A percentile compares a stretch with the other conserved stretches of the same genome.
These are phyloP conservation scores for Colletotrichum spaethianum DNA, from an alignment of 2,329 filamentous ascomycete species.

Conservation along the genomic window DNA sequence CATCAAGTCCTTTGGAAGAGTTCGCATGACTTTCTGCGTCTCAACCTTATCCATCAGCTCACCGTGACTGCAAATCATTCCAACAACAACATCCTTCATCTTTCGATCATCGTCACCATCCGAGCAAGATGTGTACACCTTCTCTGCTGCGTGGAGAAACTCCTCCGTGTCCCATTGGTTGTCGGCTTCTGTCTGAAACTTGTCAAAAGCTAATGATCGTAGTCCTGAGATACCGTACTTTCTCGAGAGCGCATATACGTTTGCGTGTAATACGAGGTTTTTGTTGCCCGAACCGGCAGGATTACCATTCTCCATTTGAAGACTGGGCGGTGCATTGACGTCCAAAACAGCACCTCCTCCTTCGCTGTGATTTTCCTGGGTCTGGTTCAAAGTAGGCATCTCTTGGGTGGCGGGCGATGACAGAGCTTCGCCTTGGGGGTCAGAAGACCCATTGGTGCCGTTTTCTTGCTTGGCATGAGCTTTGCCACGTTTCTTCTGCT, in stretches of 20 bases:
- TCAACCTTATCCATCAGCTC: conserved; percentile 28
- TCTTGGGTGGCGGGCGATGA: neutral
- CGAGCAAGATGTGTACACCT: conserved; percentile 16
- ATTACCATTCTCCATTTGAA: neutral
- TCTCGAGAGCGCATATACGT: conserved; percentile 25
- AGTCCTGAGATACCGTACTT: conserved; percentile 27
- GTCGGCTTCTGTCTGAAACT: conserved; percentile 26
- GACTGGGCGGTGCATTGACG: neutral
- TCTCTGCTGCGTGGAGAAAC: conserved; percentile 27
- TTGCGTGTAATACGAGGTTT: conserved; percentile 26
- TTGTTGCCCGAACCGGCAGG: neutral
- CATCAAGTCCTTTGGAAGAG: conserved; percentile 30
- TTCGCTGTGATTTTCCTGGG: conserved; percentile 17
- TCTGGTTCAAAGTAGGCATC: neutral
- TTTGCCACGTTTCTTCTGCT: conserved; percentile 34
- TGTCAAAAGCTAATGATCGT: conserved; percentile 3
- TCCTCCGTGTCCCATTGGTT: conserved; percentile 34
- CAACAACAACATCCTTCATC: conserved; percentile 30
- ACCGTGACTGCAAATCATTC: conserved; percentile 27
- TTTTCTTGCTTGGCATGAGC: conserved; percentile 15
- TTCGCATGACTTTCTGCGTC: conserved; percentile 27
- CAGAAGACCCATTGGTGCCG: neutral
- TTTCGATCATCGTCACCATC: conserved; percentile 20
- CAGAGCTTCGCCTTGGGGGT: neutral
- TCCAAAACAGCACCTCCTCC: neutral